Evolutionary conservation across 2,329 filamentous ascomycete species (phyloP), one percentile per base, ranked within the genome.

Genomic region (Alternaria triticimaculans): DNA sequence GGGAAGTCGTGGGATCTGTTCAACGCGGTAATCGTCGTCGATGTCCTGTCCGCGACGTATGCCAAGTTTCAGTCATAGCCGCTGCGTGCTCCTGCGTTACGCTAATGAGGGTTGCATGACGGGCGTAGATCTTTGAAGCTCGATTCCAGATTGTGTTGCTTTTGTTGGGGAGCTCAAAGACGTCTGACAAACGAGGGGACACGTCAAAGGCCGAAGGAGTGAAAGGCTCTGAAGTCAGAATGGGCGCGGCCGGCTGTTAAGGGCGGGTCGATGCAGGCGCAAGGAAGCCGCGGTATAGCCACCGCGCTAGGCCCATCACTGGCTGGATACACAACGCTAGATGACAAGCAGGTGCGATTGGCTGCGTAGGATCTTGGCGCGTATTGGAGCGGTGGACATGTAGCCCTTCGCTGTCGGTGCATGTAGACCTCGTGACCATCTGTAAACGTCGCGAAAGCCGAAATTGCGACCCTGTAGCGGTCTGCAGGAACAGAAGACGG

Each of bases 51-150:
- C 59, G 51, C 53, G 60, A 62, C 54, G 62, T 62, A 65, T 61
- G 64, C 64, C 63, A 58, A 56, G 63, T 46, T 62, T 57, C 61
- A 64, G 59, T 64, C 68, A 70, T 70, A 63, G 62, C 66, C 66
- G 62, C 65, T 60, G 55, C 41, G 55, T 62, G 57, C 55, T 50
- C 56, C n/a, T 26, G 25, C 45, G 41, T 55, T 60, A 60, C 58
- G 57, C 57, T 58, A 53, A 21, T n/a, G 62, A 51, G 57, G 50
- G 55, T 49, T 33, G 58, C 68, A 68, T 68, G 26, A 48, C 33
- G 60, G 33, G 33, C 45, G 50, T 44, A 33, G 44, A 54, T 63
- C 44, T 45, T 37, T 63, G 50, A 23, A 60, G 26, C 55, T 63
- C 55, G 37, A 33, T 28, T 21, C 37, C 37, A 43, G 45, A 37